Percentiles rank a stretch among this genome's conserved stretches.
These are phyloP conservation scores for Phyllosticta capitalensis DNA, from an alignment of 2,329 filamentous ascomycete genomes.

Conservation along the genomic window DNA sequence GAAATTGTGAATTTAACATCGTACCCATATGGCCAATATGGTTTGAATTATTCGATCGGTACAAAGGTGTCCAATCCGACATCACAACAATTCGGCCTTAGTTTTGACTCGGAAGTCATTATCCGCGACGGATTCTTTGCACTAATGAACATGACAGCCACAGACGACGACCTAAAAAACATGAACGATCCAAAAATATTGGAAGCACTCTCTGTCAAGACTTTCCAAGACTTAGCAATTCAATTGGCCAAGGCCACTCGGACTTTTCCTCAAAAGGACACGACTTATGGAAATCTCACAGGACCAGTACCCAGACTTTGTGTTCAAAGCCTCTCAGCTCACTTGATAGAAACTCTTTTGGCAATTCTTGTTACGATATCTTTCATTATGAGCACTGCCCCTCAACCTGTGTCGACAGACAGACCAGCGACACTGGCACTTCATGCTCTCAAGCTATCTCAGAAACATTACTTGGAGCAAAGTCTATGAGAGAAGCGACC, in stretches of 20 bases:
- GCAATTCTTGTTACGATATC: neutral
- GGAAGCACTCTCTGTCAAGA: neutral
- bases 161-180: neutral
- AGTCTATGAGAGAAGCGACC: neutral
- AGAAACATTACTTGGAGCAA: neutral
- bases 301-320: neutral
- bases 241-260: neutral
- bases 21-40: too few species aligned
- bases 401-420: neutral
- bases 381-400: neutral
- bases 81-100: too few species aligned
- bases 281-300: neutral
- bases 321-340: neutral
- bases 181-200: neutral
- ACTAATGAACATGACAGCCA: neutral
- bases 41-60: too few species aligned
- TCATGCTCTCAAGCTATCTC: neutral
- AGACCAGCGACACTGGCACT: neutral
- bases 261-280: neutral
- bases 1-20: too few species aligned
- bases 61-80: too few species aligned
- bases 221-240: neutral
- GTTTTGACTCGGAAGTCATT: too few species aligned
- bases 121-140: too few species aligned
- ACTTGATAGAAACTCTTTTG: neutral